Percentiles rank a stretch among this genome's conserved stretches.
Conservation (phyloP, 305 asterid genomes). For the Solanum aculeatissimum region DNA sequence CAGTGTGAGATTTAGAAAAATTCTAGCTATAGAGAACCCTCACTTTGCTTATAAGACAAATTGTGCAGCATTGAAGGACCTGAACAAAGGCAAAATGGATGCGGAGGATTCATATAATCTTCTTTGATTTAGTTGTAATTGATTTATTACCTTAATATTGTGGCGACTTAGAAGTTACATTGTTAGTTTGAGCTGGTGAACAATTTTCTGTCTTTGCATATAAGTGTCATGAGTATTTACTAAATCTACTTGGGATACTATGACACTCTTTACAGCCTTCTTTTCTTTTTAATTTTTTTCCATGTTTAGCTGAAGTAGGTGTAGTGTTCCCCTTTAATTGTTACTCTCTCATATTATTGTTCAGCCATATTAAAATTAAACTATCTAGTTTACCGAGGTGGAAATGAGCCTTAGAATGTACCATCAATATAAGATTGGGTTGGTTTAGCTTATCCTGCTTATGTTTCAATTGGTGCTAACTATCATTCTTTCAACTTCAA, state of each 20-base stretch:
- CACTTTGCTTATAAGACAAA: background rate
- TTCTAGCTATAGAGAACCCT: background rate
- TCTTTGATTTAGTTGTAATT: background rate
- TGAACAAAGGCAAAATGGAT: background rate
- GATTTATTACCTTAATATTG: background rate
- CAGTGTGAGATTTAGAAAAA: background rate
- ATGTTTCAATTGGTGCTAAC: background rate
- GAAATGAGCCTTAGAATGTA: background rate
- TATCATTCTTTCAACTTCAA: background rate
- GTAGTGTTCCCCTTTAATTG: background rate
- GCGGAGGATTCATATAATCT: background rate
- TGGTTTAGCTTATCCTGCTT: background rate
- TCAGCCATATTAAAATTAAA: background rate
- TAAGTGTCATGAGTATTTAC: background rate
- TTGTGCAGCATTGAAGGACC: background rate
- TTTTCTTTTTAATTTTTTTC: background rate
- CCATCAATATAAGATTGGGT: background rate
- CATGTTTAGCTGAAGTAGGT: background rate
- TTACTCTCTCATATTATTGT: background rate
- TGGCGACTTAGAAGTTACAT: background rate
- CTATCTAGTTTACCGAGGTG: background rate
- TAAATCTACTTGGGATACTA: background rate
- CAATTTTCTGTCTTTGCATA: background rate
- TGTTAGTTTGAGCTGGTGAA: background rate
- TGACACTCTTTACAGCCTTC: background rate